Evolutionary conservation across 1,139 yeast species (phyloP), one percentile per base, ranked within the genome.

Genomic region (Kazachstania sp.): DNA sequence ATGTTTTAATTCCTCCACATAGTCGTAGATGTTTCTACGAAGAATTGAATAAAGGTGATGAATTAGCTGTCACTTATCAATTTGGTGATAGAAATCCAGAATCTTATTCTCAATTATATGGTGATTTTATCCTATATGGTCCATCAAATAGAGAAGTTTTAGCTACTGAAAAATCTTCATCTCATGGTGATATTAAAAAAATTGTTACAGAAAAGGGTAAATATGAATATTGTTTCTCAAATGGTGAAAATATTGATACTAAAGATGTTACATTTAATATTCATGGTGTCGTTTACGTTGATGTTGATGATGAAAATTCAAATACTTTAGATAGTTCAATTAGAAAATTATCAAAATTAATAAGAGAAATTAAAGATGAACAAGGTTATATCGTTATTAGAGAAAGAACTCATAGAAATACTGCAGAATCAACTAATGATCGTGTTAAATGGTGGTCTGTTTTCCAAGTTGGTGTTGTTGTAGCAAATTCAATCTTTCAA

Each of bases 391-490:
- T 92, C 61, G 95, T 88, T 43, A 88, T 92, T 52, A 83, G 98
- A 70, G 98, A 92, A 71, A 83, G 97, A 71, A 86, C 95, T 32
- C 98, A 92, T 70, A 85, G 98, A 77, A 92, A 92, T 71, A 92
- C 98, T 18, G 97, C 98, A 7, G 98, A 92, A 71, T 84, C 95
- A 29, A 92, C 98, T 45, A 92, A 92, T 69, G 83, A 95, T 49
- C 81, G 98, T 64, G 97, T 92, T 60, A 92, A 92, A 71, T 92
- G 95, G 88, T 92, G 98, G 98, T 86, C 95, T 30, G 76, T 86
- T 37, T 85, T 90, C 75, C 98, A 92, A 71, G 74, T 92, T 54
- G 61, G 83, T 48, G 90, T 92, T 51, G 97, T 92, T 44, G 84
- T 83, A 39, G 79, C 77, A 53, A 92, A 88, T 73, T 86, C 95